Conservation (phyloP, 192 early-diverging fungal species). For the Podila clonocystis region DNA sequence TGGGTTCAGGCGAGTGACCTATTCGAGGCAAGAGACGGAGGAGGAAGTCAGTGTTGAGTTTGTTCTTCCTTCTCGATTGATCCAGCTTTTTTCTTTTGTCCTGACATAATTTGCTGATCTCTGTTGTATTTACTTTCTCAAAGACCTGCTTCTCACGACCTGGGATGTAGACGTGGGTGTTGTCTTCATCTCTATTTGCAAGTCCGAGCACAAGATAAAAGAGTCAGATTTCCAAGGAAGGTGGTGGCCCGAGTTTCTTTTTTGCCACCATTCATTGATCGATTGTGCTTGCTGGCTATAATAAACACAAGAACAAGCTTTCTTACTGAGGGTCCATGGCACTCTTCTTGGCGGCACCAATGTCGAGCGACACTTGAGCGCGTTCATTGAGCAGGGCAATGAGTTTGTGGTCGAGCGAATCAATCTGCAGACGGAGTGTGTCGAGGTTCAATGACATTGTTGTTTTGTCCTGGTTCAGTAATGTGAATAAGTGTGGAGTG, state of each 20-base stretch:
- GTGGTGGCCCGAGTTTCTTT: no score
- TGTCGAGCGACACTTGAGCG: conserved; percentile 80
- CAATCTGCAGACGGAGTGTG: conserved; percentile 59
- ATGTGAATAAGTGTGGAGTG: neutral
- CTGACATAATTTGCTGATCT: no score
- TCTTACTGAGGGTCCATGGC: conserved; percentile 20
- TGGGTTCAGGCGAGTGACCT: conserved; percentile 75
- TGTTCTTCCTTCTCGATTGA: no score
- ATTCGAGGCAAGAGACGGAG: neutral
- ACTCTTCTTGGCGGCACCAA: conserved; percentile 76
- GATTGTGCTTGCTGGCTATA: neutral
- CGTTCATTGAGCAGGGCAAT: conserved; percentile 60
- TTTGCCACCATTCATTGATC: neutral
- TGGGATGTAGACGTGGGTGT: conserved; percentile 78
- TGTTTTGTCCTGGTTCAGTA: neutral
- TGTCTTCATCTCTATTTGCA: conserved; percentile 35
- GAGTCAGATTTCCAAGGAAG: neutral
- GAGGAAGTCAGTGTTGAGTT: no score
- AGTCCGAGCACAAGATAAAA: neutral
- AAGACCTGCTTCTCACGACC: conserved; percentile 82
- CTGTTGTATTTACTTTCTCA: conserved; percentile 62
- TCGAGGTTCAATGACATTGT: conserved; percentile 55
- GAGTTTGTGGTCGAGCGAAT: neutral
- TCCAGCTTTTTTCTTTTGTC: no score
- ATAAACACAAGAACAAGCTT: neutral